phyloP scores from a whole-genome alignment of 352 stramenopile species.

The Phytophthora hybrid region DNA sequence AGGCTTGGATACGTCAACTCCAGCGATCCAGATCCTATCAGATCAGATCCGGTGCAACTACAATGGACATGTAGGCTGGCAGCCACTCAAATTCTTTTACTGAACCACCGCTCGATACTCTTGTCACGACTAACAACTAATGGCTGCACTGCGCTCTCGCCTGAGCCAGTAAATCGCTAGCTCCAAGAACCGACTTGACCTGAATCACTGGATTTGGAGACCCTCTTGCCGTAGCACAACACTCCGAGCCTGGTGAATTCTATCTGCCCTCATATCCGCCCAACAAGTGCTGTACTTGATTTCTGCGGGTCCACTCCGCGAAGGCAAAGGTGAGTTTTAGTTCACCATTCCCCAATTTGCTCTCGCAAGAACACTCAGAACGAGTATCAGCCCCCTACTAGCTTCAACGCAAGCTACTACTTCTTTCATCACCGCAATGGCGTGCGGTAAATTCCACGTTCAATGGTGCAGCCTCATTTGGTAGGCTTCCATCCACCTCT shows the following conservation, averaged over 20 bases:
- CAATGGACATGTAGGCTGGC: neutral
- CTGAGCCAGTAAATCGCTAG: neutral
- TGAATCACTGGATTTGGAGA: neutral
- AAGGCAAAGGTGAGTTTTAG: neutral
- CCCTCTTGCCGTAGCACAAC: neutral
- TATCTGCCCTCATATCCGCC: neutral
- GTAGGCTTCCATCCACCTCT: conserved; percentile 11
- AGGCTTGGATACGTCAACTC: neutral
- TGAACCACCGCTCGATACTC: neutral
- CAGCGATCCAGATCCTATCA: neutral
- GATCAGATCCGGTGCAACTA: neutral
- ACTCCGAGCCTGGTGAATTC: neutral
- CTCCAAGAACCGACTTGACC: neutral
- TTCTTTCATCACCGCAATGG: conserved; percentile 15
- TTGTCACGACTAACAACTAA: no score
- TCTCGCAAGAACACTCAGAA: neutral
- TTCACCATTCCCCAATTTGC: conserved; percentile 11
- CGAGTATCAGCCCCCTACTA: conserved; percentile 1
- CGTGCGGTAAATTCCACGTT: conserved; percentile 30
- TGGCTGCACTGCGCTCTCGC: no score
- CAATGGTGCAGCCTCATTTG: conserved; percentile 32
- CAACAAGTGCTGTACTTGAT: neutral
- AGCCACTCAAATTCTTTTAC: neutral
- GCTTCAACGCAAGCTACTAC: neutral
- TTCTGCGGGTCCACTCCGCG: neutral